phyloP scores from a whole-genome alignment of 371 early-diverging fungal species.

The Sporodiniella umbellata region DNA sequence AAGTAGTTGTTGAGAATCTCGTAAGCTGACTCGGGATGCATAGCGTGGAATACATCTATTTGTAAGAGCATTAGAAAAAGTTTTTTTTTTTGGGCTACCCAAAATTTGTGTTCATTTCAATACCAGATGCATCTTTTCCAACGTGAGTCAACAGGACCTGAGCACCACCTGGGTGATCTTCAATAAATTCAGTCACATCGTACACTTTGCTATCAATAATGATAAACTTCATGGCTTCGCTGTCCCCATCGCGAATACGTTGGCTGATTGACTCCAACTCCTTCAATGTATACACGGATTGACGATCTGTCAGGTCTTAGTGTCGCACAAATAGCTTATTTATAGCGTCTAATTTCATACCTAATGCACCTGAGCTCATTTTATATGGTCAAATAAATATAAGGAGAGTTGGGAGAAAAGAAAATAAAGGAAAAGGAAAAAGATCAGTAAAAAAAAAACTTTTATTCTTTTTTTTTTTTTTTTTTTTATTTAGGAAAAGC shows the following conservation, averaged over 20 bases:
- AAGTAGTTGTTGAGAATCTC: constrained; percentile 77
- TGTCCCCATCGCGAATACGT: constrained; percentile 43
- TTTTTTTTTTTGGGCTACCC: not conserved
- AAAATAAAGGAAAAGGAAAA: not conserved
- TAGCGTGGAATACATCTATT: constrained; percentile 81
- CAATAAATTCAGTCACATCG: constrained; percentile 80
- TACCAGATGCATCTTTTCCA: constrained; percentile 84
- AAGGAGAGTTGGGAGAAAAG: not conserved
- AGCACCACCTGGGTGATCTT: constrained; percentile 85
- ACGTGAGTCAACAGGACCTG: constrained; percentile 68
- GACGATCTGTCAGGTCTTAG: constrained; percentile 8
- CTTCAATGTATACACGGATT: constrained; percentile 27
- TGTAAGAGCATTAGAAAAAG: not conserved
- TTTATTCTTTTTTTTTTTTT: not conserved
- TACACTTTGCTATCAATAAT: constrained; percentile 84
- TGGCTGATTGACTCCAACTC: constrained; percentile 33
- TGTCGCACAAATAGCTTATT: constrained; percentile 12
- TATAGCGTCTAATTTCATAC: too few species aligned
- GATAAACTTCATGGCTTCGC: constrained; percentile 55
- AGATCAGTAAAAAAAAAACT: not conserved
- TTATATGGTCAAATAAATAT: not conserved
- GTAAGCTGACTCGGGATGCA: constrained; percentile 73
- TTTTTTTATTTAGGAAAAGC: constrained; percentile 77
- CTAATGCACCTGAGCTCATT: constrained; percentile 5
- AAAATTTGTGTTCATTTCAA: not conserved